Evolutionary conservation across 768 basidiomycete species (phyloP).

Genomic region (Inosperma sp.): DNA sequence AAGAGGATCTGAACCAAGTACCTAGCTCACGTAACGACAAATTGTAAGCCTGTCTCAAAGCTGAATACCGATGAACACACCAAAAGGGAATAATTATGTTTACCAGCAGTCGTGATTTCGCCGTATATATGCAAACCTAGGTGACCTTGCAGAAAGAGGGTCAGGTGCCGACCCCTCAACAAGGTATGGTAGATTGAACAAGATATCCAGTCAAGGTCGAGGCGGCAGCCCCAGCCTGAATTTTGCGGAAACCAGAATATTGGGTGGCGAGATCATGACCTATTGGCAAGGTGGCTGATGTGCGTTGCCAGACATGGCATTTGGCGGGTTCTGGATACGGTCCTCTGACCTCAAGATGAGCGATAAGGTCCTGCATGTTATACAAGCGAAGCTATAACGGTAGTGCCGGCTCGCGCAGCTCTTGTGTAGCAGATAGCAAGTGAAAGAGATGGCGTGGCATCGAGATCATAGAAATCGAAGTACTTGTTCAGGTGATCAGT

Average conservation of each 20-base stretch:
- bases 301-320: conserved; percentile 13
- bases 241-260: conserved; percentile 27
- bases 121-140: conserved; percentile 36
- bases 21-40: conserved; percentile 29
- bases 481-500: conserved; percentile 28
- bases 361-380: conserved; percentile 31
- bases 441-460: conserved; percentile 22
- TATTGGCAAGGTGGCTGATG: conserved; percentile 29
- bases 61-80: conserved; percentile 27
- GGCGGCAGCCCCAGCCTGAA: conserved; percentile 27
- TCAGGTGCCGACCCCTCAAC: conserved; percentile 23
- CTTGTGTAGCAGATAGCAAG: conserved; percentile 33
- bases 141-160: conserved; percentile 25
- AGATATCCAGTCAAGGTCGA: conserved; percentile 25
- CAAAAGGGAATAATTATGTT: conserved; percentile 11
- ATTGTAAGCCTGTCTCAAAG: conserved; percentile 27
- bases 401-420: conserved; percentile 34
- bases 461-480: conserved; percentile 29
- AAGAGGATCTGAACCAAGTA: conserved; percentile 24
- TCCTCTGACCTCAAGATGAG: conserved; percentile 27
- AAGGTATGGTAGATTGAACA: conserved; percentile 28
- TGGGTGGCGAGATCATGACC: conserved; percentile 27
- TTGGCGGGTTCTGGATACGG: conserved; percentile 17
- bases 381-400: conserved; percentile 31
- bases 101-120: conserved; percentile 35